Conservation (phyloP, 768 basidiomycete genomes). For the Leccinum incarnatum region DNA sequence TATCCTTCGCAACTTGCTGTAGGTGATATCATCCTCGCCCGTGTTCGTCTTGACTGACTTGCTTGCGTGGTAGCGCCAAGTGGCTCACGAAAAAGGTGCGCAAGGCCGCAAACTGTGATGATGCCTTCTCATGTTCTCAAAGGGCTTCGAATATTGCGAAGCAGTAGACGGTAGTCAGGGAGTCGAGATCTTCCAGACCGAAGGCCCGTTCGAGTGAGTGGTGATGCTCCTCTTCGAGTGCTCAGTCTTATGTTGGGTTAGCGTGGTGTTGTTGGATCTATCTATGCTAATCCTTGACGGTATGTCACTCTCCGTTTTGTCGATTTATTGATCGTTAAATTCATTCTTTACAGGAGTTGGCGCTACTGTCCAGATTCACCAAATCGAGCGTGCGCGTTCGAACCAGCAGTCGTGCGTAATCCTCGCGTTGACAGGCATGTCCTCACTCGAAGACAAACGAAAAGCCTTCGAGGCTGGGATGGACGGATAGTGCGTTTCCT, state of each 20-base stretch:
- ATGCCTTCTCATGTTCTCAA: conserved; percentile 1
- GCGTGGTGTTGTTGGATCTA: conserved; percentile 83
- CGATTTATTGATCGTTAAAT: not conserved
- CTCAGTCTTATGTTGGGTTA: conserved; percentile 29
- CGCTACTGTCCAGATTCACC: conserved; percentile 80
- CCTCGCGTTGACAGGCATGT: conserved; percentile 90
- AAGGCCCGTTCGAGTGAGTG: conserved; percentile 85
- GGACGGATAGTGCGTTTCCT: conserved; percentile 83
- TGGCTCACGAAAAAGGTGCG: conserved; percentile 63
- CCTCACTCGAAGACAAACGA: conserved; percentile 88
- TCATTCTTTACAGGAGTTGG: conserved; percentile 55
- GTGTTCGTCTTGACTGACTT: conserved; percentile 9
- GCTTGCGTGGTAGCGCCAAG: conserved; percentile 39
- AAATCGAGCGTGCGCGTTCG: conserved; percentile 54
- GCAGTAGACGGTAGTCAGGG: conserved; percentile 86
- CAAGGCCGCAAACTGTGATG: not conserved
- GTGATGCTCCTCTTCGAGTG: not conserved
- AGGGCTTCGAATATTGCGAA: conserved; percentile 74
- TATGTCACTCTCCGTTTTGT: conserved; percentile 25
- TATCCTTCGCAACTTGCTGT: conserved; percentile 82
- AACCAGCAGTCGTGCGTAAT: conserved; percentile 49
- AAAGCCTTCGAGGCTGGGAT: conserved; percentile 91
- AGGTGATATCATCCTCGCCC: conserved; percentile 31
- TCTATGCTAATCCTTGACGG: conserved; percentile 96
- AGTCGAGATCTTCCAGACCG: conserved; percentile 65